Evolutionary conservation across 2,329 filamentous ascomycete species (phyloP).

Genomic region (Phialocephala sp.): DNA sequence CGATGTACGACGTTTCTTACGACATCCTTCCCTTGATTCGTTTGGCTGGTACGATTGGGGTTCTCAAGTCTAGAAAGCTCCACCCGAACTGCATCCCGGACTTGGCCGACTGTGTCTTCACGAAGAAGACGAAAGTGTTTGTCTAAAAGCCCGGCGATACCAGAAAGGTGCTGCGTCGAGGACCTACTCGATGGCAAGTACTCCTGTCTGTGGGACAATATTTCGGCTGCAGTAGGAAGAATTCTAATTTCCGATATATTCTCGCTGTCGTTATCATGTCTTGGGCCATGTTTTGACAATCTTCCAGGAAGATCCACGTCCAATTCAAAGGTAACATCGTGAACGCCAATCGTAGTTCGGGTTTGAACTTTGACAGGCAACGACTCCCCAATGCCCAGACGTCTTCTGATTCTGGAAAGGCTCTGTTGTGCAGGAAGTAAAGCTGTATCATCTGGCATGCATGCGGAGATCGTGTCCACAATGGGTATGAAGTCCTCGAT

Average conservation of each 20-base stretch:
- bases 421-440: conserved; percentile 32
- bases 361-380: conserved; percentile 31
- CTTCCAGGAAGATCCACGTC: conserved; percentile 42
- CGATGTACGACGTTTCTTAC: conserved; percentile 44
- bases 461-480: conserved; percentile 36
- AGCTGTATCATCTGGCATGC: conserved; percentile 33
- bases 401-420: conserved; percentile 35
- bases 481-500: conserved; percentile 36
- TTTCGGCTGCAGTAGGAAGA: conserved; percentile 55
- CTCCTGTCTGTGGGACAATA: conserved; percentile 49
- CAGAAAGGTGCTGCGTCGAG: conserved; percentile 47
- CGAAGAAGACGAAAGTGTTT: conserved; percentile 60
- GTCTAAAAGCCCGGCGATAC: conserved; percentile 57
- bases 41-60: conserved; percentile 48
- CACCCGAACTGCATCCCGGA: conserved; percentile 54
- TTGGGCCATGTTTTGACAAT: conserved; percentile 41
- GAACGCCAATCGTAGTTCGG: conserved; percentile 21
- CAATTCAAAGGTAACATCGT: conserved; percentile 35
- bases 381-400: conserved; percentile 36
- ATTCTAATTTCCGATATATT: conserved; percentile 55
- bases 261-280: conserved; percentile 57
- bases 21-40: conserved; percentile 41
- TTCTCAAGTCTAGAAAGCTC: conserved; percentile 43
- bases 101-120: conserved; percentile 60
- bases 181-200: conserved; percentile 52